These are phyloP conservation scores for Leccinum fuscescens DNA, from an alignment of 1,284 basidiomycete species.

Conservation along the genomic window DNA sequence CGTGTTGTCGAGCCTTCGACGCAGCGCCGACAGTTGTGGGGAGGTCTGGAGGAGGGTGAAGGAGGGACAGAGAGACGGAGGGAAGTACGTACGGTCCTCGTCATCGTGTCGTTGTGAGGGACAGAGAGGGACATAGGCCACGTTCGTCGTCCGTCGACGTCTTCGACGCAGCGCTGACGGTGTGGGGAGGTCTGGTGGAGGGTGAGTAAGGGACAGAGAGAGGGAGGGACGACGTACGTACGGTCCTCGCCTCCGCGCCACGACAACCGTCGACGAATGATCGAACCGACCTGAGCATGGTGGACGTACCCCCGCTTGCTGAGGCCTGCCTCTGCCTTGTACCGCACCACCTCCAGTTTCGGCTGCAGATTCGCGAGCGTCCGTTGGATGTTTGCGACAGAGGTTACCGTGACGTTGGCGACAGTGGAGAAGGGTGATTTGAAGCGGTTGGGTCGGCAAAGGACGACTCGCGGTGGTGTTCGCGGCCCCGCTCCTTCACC, in stretches of 20 bases:
- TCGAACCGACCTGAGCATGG: constrained; percentile 25
- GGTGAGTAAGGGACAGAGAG: no score
- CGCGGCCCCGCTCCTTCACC: background rate
- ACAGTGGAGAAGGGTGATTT: background rate
- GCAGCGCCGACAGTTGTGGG: no score
- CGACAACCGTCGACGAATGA: constrained; percentile 2
- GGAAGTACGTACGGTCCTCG: no score
- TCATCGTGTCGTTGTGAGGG: no score
- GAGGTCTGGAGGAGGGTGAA: no score
- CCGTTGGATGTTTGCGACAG: constrained; percentile 43
- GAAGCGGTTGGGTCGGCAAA: background rate
- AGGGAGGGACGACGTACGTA: no score
- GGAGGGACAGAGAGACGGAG: no score
- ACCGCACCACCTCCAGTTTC: constrained; percentile 54
- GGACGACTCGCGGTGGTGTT: background rate
- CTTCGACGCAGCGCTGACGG: no score
- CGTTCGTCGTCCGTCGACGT: no score
- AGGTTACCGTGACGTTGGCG: constrained; percentile 18
- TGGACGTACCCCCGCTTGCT: constrained; percentile 56
- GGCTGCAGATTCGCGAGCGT: constrained; percentile 50
- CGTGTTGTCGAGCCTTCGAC: no score
- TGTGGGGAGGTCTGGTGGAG: no score
- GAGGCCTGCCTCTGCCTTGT: constrained; percentile 69
- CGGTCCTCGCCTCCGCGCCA: constrained; percentile 31
- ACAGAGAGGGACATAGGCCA: no score